These are phyloP conservation scores for Usnea hakonensis DNA, from an alignment of 495 filamentous ascomycete species.

Conservation along the genomic window DNA sequence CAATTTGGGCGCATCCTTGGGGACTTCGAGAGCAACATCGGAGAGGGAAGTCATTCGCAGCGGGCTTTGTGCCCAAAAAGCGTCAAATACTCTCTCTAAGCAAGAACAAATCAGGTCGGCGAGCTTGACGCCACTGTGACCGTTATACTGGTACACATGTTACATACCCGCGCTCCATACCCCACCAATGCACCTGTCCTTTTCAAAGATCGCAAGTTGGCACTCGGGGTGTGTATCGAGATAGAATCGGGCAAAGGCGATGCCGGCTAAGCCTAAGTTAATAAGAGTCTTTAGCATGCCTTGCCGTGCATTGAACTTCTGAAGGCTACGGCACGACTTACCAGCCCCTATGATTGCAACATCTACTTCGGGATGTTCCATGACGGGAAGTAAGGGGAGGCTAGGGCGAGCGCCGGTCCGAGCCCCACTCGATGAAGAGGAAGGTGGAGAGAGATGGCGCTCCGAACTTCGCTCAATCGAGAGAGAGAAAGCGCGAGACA, in stretches of 20 bases:
- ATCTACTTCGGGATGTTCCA: conserved; percentile 7
- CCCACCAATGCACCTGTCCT: conserved; percentile 26
- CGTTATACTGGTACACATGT: not conserved
- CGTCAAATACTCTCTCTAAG: conserved; percentile 25
- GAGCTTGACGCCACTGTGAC: not conserved
- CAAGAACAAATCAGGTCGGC: not conserved
- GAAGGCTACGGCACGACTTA: not conserved
- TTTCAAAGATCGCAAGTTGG: conserved; percentile 29
- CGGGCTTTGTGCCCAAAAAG: conserved; percentile 37
- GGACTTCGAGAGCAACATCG: conserved; percentile 28
- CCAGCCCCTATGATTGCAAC: conserved; percentile 20
- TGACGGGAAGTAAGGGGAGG: not conserved
- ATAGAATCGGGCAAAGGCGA: conserved; percentile 29
- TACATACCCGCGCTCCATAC: conserved; percentile 28
- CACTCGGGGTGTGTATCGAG: conserved; percentile 31
- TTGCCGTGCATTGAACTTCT: not conserved
- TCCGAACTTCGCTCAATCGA: not conserved
- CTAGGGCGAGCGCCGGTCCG: not conserved
- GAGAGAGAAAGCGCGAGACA: not conserved
- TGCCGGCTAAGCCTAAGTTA: conserved; percentile 22
- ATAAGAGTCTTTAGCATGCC: not conserved
- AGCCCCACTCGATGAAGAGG: not conserved
- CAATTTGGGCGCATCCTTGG: conserved; percentile 24
- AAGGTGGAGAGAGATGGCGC: not conserved
- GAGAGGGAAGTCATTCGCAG: conserved; percentile 33